Conservation (phyloP, 2,329 filamentous ascomycete species). For the Byssochlamys sp. region DNA sequence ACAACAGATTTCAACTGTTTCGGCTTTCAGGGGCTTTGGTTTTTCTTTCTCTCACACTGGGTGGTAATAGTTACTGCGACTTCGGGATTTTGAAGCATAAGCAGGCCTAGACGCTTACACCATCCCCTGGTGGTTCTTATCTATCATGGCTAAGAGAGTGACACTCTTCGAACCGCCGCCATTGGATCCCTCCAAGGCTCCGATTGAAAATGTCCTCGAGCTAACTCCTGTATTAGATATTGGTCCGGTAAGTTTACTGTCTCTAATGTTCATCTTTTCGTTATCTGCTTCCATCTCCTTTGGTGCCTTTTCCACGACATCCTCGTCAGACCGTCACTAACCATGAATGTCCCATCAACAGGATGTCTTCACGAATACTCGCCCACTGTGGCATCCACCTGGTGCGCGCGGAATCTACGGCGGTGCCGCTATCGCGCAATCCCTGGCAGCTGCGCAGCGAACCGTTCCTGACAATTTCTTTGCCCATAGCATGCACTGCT, state of each 20-base stretch:
- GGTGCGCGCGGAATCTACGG: constrained; percentile 90
- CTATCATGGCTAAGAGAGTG: constrained; percentile 24
- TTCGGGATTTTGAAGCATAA: background rate
- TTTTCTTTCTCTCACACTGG: background rate
- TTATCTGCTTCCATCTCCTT: background rate
- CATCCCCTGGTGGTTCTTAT: background rate
- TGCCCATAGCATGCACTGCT: constrained; percentile 96
- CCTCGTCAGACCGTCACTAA: background rate
- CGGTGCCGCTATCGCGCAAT: constrained; percentile 86
- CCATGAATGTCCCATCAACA: constrained; percentile 21
- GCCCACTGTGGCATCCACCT: constrained; percentile 81
- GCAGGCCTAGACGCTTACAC: background rate
- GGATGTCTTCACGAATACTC: constrained; percentile 92
- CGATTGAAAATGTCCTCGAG: constrained; percentile 83
- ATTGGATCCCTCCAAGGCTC: constrained; percentile 59
- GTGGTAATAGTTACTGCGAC: background rate
- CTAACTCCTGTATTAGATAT: constrained; percentile 59
- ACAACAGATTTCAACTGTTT: background rate
- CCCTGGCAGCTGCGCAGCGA: constrained; percentile 72
- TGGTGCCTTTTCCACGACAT: background rate
- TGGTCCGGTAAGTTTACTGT: constrained; percentile 46
- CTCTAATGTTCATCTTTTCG: background rate
- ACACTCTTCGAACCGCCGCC: constrained; percentile 70
- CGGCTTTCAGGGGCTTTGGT: background rate
- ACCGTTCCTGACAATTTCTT: constrained; percentile 73